Percentiles rank a stretch among this genome's conserved stretches.
Evolutionary conservation across 179 eudicot genomes (phyloP).

Genomic region (Amaranthus tricolor): DNA sequence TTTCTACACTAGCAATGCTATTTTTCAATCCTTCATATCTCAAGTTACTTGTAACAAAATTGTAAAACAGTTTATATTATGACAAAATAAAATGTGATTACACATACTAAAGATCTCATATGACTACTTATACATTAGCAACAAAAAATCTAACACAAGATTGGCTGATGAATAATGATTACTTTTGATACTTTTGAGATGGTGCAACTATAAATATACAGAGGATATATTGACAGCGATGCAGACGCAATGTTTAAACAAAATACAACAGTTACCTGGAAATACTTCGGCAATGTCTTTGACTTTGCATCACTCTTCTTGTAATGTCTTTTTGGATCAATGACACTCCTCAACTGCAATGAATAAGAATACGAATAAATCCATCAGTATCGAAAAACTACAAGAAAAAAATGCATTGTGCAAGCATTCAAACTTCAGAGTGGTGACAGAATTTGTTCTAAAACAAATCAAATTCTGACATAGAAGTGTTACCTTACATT

Average conservation of each 20-base stretch:
- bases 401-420: too few relatives aligned
- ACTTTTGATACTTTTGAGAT: not conserved
- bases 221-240: not conserved
- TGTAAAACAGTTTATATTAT: too few relatives aligned
- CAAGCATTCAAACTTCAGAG: not conserved
- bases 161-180: too few relatives aligned
- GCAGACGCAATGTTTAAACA: not conserved
- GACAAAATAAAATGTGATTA: too few relatives aligned
- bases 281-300: slow-evolving; percentile 75
- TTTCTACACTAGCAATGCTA: too few relatives aligned
- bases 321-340: slow-evolving; percentile 98
- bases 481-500: too few relatives aligned
- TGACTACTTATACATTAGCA: too few relatives aligned
- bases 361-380: not conserved
- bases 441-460: not conserved
- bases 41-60: too few relatives aligned
- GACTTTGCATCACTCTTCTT: slow-evolving; percentile 75
- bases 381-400: not conserved
- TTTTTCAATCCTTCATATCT: too few relatives aligned
- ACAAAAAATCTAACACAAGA: too few relatives aligned
- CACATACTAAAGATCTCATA: too few relatives aligned
- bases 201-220: too few relatives aligned
- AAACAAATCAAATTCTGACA: not conserved
- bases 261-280: slow-evolving; percentile 49
- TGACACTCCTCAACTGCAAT: slow-evolving; percentile 68